Percentiles rank a stretch among this genome's conserved stretches.
phyloP scores from a whole-genome alignment of 495 filamentous ascomycete species.

The Peziza echinospora region DNA sequence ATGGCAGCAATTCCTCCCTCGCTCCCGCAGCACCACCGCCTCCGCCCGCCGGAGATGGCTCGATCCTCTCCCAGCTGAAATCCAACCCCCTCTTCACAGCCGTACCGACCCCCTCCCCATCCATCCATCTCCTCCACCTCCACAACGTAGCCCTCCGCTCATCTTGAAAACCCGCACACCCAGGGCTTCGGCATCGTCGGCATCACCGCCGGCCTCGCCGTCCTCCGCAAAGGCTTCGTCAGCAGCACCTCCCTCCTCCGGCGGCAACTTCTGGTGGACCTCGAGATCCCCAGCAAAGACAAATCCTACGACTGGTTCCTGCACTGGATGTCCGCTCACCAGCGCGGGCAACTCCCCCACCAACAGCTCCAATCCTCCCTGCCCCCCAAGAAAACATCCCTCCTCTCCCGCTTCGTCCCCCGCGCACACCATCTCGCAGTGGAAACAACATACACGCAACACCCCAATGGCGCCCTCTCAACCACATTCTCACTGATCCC shows the following conservation, averaged over 20 bases:
- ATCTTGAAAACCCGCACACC: not conserved
- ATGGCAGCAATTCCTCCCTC: too few relatives aligned
- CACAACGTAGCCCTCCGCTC: too few relatives aligned
- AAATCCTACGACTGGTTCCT: slow-evolving; percentile 87
- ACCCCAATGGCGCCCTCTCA: slow-evolving; percentile 40
- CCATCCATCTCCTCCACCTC: not conserved
- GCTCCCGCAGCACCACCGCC: too few relatives aligned
- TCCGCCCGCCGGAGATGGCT: not conserved
- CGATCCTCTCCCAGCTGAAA: not conserved
- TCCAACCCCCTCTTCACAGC: not conserved
- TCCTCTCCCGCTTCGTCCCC: slow-evolving; percentile 38
- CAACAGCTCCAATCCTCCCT: slow-evolving; percentile 22
- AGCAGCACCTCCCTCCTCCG: slow-evolving; percentile 48
- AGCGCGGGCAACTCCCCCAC: slow-evolving; percentile 24
- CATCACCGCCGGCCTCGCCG: slow-evolving; percentile 52
- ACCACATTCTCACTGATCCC: slow-evolving; percentile 77
- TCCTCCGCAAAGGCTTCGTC: slow-evolving; percentile 51
- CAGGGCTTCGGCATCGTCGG: slow-evolving; percentile 62
- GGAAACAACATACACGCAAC: slow-evolving; percentile 38
- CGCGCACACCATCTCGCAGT: slow-evolving; percentile 46
- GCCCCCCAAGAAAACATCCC: slow-evolving; percentile 25
- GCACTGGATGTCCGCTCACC: slow-evolving; percentile 76
- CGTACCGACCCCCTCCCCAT: not conserved
- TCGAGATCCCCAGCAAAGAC: slow-evolving; percentile 86
- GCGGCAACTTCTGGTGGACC: slow-evolving; percentile 71